Evolutionary conservation across 73 alveolate genomes (phyloP).

Genomic region (Blepharisma stoltei): DNA sequence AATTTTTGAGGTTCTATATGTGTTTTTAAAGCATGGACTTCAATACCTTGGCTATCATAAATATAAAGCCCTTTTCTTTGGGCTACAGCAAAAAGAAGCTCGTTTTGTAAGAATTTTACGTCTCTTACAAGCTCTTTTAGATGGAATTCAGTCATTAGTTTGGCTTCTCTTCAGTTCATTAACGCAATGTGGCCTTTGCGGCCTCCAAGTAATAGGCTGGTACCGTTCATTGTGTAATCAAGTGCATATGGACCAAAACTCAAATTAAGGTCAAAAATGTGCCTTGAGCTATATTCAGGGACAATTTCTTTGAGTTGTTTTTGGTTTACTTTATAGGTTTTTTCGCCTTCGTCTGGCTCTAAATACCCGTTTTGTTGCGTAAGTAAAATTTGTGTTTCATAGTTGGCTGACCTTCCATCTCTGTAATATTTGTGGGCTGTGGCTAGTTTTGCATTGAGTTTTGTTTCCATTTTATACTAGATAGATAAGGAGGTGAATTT

Average conservation of each 20-base stretch:
- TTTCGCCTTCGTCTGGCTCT: slow-evolving; percentile 65
- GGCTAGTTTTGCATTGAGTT: slow-evolving; percentile 1
- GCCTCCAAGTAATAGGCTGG: slow-evolving; percentile 81
- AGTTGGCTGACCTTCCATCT: not conserved
- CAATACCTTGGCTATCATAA: slow-evolving; percentile 93
- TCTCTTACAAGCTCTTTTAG: slow-evolving; percentile 77
- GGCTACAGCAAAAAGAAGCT: slow-evolving; percentile 90
- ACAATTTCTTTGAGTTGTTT: slow-evolving; percentile 56
- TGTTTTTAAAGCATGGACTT: slow-evolving; percentile 79
- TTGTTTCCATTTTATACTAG: slow-evolving; percentile 1
- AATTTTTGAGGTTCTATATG: slow-evolving; percentile 74
- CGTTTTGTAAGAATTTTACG: slow-evolving; percentile 79
- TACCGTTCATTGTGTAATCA: slow-evolving; percentile 77
- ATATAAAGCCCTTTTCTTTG: slow-evolving; percentile 80
- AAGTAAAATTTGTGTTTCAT: not conserved
- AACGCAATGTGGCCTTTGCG: slow-evolving; percentile 90
- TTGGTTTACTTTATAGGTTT: slow-evolving; percentile 69
- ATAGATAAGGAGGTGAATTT: too few species aligned
- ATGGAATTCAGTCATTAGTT: slow-evolving; percentile 78
- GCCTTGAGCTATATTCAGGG: slow-evolving; percentile 48
- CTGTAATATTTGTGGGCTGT: slow-evolving; percentile 9
- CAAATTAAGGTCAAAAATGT: slow-evolving; percentile 68
- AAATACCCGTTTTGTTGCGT: slow-evolving; percentile 14
- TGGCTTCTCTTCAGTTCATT: slow-evolving; percentile 85
- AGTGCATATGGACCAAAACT: slow-evolving; percentile 81